Evolutionary conservation across 2,329 filamentous ascomycete genomes (phyloP).

Genomic region (Fusarium camptoceras): DNA sequence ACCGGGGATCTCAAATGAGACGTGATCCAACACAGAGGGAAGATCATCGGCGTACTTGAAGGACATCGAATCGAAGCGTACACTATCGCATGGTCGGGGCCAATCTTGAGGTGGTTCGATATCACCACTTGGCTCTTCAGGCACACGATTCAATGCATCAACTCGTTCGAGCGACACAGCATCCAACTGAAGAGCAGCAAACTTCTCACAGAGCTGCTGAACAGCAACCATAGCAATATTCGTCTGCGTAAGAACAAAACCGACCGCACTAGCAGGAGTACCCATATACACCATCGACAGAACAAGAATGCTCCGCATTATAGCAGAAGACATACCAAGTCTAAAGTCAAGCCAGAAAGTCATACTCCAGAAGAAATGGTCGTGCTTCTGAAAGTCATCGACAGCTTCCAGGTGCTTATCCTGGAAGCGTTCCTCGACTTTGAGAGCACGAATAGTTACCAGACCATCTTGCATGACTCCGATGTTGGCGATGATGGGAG

Average conservation of each 20-base stretch:
- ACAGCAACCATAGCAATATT: conserved; percentile 53
- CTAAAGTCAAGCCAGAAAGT: conserved; percentile 87
- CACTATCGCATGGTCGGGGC: conserved; percentile 78
- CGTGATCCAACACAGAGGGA: conserved; percentile 75
- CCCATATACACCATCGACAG: conserved; percentile 78
- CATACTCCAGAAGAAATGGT: conserved; percentile 94
- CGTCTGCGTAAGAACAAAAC: conserved; percentile 78
- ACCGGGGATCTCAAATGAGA: conserved; percentile 78
- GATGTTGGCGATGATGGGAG: conserved; percentile 91
- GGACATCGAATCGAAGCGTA: conserved; percentile 81
- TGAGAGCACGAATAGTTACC: conserved; percentile 87
- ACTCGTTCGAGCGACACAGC: conserved; percentile 92
- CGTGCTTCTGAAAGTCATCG: conserved; percentile 92
- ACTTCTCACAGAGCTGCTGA: conserved; percentile 76
- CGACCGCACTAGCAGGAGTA: conserved; percentile 82
- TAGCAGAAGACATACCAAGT: conserved; percentile 70
- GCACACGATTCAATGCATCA: conserved; percentile 81
- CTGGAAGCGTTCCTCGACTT: conserved; percentile 82
- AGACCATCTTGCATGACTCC: conserved; percentile 87
- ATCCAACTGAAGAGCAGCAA: conserved; percentile 89
- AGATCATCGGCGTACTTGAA: conserved; percentile 83
- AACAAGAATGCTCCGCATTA: conserved; percentile 79
- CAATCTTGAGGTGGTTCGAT: conserved; percentile 79
- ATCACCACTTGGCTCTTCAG: conserved; percentile 77
- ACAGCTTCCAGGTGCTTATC: conserved; percentile 82